A percentile compares a stretch with the other conserved stretches of the same genome.
These are phyloP conservation scores for Danielia reshetovae DNA, from an alignment of 805 yeast species.

Conservation along the genomic window DNA sequence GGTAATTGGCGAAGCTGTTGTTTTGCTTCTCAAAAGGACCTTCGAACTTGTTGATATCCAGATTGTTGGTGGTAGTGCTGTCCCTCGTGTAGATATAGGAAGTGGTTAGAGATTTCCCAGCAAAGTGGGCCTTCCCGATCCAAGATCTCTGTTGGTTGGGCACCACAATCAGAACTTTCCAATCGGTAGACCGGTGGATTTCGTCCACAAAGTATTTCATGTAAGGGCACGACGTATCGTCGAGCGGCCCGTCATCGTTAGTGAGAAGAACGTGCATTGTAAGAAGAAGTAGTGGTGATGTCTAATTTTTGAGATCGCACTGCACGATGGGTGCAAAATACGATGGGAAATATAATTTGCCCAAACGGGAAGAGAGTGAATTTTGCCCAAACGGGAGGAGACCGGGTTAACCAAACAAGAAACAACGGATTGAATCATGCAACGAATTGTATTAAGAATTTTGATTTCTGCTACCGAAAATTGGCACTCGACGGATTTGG, in stretches of 20 bases:
- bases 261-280: constrained; percentile 61
- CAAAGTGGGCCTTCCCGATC: constrained; percentile 97
- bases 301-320: no score
- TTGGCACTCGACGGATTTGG: no score
- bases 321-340: no score
- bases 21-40: constrained; percentile 68
- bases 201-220: constrained; percentile 76
- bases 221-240: constrained; percentile 76
- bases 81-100: constrained; percentile 56
- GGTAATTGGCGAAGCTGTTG: constrained; percentile 36
- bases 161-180: constrained; percentile 81
- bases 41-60: constrained; percentile 39
- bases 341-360: no score
- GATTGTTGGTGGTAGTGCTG: constrained; percentile 43
- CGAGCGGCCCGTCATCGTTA: constrained; percentile 95
- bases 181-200: constrained; percentile 58
- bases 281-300: no score
- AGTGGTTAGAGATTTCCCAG: constrained; percentile 61
- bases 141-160: constrained; percentile 89
- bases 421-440: no score
- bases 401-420: no score
- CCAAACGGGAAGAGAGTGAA: no score
- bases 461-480: no score
- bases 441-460: no score
- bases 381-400: no score